Conservation (phyloP, 1,139 yeast species). For the Protomyces lactucae-debilis region DNA sequence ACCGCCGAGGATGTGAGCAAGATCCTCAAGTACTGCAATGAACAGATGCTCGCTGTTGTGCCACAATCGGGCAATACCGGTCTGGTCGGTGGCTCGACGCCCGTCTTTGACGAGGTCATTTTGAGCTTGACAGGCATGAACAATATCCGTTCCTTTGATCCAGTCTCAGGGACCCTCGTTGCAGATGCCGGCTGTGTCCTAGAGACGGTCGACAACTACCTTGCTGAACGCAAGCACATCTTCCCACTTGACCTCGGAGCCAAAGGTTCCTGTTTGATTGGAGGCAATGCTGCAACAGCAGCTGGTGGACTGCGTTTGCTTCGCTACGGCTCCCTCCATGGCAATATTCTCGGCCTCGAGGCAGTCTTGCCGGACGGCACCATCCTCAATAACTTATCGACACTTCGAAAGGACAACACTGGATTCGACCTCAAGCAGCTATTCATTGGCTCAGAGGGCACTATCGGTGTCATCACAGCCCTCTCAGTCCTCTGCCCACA, state of each 20-base stretch:
- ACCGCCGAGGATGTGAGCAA: conserved; percentile 71
- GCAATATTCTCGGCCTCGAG: conserved; percentile 84
- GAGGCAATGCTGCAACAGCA: conserved; percentile 92
- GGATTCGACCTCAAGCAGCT: conserved; percentile 84
- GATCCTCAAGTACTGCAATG: conserved; percentile 78
- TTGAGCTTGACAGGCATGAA: conserved; percentile 66
- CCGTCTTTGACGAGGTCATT: conserved; percentile 86
- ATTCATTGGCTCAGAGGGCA: conserved; percentile 91
- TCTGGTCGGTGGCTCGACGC: conserved; percentile 89
- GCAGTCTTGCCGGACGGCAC: conserved; percentile 90
- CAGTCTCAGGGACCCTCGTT: conserved; percentile 76
- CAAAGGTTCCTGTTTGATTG: conserved; percentile 93
- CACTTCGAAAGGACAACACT: conserved; percentile 87
- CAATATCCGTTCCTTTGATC: conserved; percentile 74
- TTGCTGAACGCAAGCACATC: conserved; percentile 76
- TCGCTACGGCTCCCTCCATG: conserved; percentile 90
- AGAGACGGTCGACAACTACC: conserved; percentile 74
- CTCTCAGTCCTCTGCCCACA: conserved; percentile 86
- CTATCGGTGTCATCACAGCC: conserved; percentile 85
- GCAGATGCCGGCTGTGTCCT: conserved; percentile 88
- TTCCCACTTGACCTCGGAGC: conserved; percentile 96
- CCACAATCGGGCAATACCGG: conserved; percentile 99
- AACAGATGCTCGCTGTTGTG: conserved; percentile 71
- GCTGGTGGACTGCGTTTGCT: conserved; percentile 91
- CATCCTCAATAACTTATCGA: conserved; percentile 68